Percentiles rank a stretch among this genome's conserved stretches.
phyloP scores from a whole-genome alignment of 139 green algal genomes.

The Volvox africanus region DNA sequence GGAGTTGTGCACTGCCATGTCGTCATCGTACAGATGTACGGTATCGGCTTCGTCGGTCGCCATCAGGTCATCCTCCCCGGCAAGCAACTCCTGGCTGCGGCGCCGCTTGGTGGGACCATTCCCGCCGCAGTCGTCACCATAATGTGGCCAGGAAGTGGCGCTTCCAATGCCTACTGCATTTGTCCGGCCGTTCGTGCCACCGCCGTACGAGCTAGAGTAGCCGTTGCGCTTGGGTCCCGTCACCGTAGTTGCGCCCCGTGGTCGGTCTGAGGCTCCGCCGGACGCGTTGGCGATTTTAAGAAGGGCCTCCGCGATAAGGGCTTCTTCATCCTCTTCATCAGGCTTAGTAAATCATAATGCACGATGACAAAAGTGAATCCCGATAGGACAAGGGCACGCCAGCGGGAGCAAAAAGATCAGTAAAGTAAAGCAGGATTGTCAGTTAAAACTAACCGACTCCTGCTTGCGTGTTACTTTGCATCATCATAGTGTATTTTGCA shows the following conservation, averaged over 20 bases:
- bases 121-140: too few relatives aligned
- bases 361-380: not conserved
- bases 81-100: constrained; percentile 27
- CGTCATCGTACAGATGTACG: not conserved
- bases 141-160: too few relatives aligned
- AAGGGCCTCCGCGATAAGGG: constrained; percentile 8
- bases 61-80: constrained; percentile 1
- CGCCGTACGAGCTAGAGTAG: not conserved
- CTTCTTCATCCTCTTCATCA: constrained; percentile 33
- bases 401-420: too few relatives aligned
- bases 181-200: not conserved
- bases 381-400: not conserved
- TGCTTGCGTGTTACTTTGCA: too few relatives aligned
- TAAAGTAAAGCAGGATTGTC: too few relatives aligned
- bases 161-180: not conserved
- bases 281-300: constrained; percentile 24
- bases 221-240: constrained; percentile 23
- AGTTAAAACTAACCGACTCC: too few relatives aligned
- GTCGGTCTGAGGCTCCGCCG: not conserved
- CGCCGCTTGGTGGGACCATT: constrained; percentile 8
- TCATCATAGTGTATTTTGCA: too few relatives aligned
- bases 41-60: not conserved
- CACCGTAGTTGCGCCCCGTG: not conserved
- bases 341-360: not conserved
- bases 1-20: not conserved